Evolutionary conservation across 2,329 filamentous ascomycete genomes (phyloP).

Genomic region (Xylariaceae sp.): DNA sequence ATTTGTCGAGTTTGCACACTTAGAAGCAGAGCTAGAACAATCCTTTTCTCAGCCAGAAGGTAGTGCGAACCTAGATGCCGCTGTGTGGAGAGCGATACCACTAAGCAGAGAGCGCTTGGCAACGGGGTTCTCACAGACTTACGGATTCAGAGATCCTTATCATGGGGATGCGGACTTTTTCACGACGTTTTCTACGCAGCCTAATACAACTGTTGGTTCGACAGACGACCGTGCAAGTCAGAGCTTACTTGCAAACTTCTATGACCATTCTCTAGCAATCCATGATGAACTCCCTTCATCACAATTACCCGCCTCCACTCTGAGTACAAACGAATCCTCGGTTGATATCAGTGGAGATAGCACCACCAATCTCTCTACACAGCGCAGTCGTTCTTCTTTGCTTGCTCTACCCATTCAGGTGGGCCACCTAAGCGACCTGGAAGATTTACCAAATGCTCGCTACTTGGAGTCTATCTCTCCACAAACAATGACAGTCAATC

Average conservation of each 20-base stretch:
- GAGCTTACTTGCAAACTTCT: slow-evolving; percentile 66
- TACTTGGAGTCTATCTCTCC: slow-evolving; percentile 73
- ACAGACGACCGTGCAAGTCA: slow-evolving; percentile 43
- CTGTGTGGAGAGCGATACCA: slow-evolving; percentile 62
- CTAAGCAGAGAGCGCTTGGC: slow-evolving; percentile 52
- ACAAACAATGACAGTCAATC: slow-evolving; percentile 80
- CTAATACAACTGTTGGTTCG: slow-evolving; percentile 33
- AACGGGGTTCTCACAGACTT: slow-evolving; percentile 60
- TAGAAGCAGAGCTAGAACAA: slow-evolving; percentile 12
- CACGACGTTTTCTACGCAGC: slow-evolving; percentile 50
- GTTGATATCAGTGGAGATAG: slow-evolving; percentile 44
- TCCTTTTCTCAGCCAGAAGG: slow-evolving; percentile 30
- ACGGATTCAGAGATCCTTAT: slow-evolving; percentile 42
- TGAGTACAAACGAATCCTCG: slow-evolving; percentile 43
- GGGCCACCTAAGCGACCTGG: slow-evolving; percentile 65
- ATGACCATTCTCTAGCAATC: slow-evolving; percentile 76
- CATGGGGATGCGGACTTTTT: slow-evolving; percentile 53
- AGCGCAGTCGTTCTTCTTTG: slow-evolving; percentile 24
- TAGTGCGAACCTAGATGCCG: slow-evolving; percentile 38
- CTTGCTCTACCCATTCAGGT: slow-evolving; percentile 37
- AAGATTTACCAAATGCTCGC: slow-evolving; percentile 70
- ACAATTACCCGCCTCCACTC: slow-evolving; percentile 51
- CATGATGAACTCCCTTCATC: slow-evolving; percentile 71
- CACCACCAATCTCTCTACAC: slow-evolving; percentile 42
- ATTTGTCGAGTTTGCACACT: slow-evolving; percentile 39